A percentile compares a stretch with the other conserved stretches of the same genome.
Conservation (phyloP, 1,139 yeast species). For the Maudiozyma humilis region DNA sequence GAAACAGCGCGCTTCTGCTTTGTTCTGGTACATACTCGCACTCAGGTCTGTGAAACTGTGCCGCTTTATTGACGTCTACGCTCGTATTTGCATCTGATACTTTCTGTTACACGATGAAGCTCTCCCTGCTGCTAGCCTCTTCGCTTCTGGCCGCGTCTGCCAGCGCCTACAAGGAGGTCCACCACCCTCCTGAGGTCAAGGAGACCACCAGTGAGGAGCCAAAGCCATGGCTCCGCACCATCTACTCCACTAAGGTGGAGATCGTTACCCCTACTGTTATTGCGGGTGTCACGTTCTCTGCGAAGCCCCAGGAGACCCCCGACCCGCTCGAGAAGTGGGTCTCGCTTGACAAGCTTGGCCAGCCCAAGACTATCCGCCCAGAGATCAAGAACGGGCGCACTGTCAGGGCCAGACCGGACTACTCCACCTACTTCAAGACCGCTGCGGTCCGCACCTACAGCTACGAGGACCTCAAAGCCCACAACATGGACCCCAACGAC, state of each 20-base stretch:
- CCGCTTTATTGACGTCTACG: too few species aligned
- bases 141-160: conserved; percentile 4
- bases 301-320: conserved; percentile 54
- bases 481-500: conserved; percentile 57
- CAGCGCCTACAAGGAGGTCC: conserved; percentile 22
- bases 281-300: conserved; percentile 72
- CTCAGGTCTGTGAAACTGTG: too few species aligned
- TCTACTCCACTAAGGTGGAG: conserved; percentile 47
- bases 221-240: conserved; percentile 69
- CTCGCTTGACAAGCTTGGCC: conserved; percentile 63
- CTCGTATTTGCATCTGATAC: too few species aligned
- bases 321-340: conserved; percentile 78
- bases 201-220: conserved; percentile 36
- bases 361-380: conserved; percentile 74
- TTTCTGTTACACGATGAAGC: conserved; percentile 5
- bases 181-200: conserved; percentile 25
- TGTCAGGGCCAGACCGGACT: conserved; percentile 59
- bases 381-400: conserved; percentile 63
- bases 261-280: conserved; percentile 75
- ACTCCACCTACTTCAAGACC: conserved; percentile 68
- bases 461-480: conserved; percentile 59
- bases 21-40: too few species aligned
- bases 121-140: conserved; percentile 3
- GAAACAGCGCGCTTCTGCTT: too few species aligned
- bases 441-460: conserved; percentile 49